Evolutionary conservation across 2,329 filamentous ascomycete genomes (phyloP).

Genomic region (Canariomyces notabilis): DNA sequence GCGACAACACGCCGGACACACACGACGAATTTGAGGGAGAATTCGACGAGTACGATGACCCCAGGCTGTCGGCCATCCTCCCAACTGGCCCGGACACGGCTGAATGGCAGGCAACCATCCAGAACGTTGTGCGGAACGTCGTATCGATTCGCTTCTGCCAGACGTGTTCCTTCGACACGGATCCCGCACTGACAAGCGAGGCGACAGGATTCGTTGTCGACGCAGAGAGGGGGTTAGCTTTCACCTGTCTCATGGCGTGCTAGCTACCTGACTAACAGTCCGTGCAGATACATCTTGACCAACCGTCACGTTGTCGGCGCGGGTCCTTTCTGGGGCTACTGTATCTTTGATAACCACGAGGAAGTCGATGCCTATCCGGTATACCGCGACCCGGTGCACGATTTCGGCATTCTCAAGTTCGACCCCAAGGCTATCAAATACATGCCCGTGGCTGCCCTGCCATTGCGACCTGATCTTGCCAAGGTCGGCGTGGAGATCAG

Average conservation of each 20-base stretch:
- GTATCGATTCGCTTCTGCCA: slow-evolving; percentile 99
- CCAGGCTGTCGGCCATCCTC: slow-evolving; percentile 29
- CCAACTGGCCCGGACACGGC: slow-evolving; percentile 28
- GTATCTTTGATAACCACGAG: slow-evolving; percentile 98
- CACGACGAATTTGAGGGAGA: slow-evolving; percentile 40
- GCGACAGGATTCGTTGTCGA: slow-evolving; percentile 98
- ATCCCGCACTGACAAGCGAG: slow-evolving; percentile 86
- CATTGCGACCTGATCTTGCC: slow-evolving; percentile 79
- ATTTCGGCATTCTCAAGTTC: slow-evolving; percentile 95
- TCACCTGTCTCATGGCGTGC: neutral
- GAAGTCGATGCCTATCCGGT: slow-evolving; percentile 93
- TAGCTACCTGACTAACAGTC: slow-evolving; percentile 1
- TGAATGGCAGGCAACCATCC: slow-evolving; percentile 88
- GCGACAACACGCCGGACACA: slow-evolving; percentile 45
- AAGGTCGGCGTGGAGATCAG: slow-evolving; percentile 90
- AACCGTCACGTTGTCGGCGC: slow-evolving; percentile 92
- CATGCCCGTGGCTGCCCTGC: slow-evolving; percentile 79
- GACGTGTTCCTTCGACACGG: slow-evolving; percentile 97
- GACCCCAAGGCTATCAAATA: slow-evolving; percentile 96
- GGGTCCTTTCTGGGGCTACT: slow-evolving; percentile 96
- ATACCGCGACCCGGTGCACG: slow-evolving; percentile 96
- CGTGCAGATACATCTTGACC: slow-evolving; percentile 69
- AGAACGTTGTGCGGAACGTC: slow-evolving; percentile 88
- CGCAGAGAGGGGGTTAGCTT: slow-evolving; percentile 70
- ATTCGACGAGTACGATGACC: slow-evolving; percentile 36